phyloP scores from a whole-genome alignment of 495 filamentous ascomycete species.

The Neurospora sp. region DNA sequence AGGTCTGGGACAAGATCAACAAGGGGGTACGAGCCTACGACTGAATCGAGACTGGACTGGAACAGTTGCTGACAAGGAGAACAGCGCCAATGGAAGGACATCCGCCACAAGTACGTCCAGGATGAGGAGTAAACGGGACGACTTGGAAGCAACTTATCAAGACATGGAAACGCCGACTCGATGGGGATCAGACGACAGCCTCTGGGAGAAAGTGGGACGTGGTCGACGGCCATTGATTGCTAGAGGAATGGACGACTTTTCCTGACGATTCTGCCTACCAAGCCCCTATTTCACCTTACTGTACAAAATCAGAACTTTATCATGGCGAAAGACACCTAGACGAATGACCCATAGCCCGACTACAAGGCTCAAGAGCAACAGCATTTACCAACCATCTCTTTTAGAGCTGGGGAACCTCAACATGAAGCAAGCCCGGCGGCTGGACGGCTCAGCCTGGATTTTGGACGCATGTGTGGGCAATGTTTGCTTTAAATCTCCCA shows the following conservation, averaged over 20 bases:
- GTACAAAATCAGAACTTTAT: background rate
- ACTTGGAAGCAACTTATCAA: background rate
- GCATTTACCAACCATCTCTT: background rate
- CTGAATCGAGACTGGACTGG: background rate
- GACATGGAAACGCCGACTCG: background rate
- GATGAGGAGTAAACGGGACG: slow-evolving; percentile 26
- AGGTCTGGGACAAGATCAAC: slow-evolving; percentile 83
- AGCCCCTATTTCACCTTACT: background rate
- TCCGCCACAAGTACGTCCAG: slow-evolving; percentile 75
- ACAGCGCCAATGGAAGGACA: slow-evolving; percentile 99
- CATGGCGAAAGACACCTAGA: background rate
- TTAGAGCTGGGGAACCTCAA: background rate
- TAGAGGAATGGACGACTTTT: background rate
- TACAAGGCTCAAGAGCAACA: background rate
- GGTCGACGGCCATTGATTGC: background rate
- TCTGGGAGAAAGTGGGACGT: background rate
- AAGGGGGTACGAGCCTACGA: slow-evolving; percentile 51
- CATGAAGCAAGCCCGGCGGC: background rate
- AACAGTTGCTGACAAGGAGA: slow-evolving; percentile 19
- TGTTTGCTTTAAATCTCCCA: background rate
- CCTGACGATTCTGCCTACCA: background rate
- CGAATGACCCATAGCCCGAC: background rate
- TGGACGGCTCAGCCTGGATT: background rate
- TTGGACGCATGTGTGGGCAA: background rate
- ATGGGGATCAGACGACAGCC: background rate